phyloP scores from a whole-genome alignment of 106 monocot species.

The Ottelia alismoides region DNA sequence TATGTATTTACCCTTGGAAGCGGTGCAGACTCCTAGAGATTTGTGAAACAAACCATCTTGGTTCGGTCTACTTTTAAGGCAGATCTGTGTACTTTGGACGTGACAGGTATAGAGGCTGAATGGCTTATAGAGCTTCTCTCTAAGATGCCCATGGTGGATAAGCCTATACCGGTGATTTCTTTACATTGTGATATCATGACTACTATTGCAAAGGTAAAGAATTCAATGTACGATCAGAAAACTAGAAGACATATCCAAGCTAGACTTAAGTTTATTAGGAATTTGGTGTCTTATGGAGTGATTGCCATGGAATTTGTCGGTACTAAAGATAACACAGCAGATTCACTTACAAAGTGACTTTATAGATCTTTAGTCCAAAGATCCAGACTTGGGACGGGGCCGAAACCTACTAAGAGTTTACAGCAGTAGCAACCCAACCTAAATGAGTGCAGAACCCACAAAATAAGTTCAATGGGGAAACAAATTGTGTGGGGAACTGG shows the following conservation, averaged over 20 bases:
- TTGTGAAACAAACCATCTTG: not conserved
- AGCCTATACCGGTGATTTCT: not conserved
- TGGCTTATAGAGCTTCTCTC: not conserved
- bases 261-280: conserved; percentile 2
- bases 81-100: conserved; percentile 3
- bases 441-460: not conserved
- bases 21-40: not conserved
- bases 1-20: not conserved
- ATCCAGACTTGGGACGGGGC: not conserved
- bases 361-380: not conserved
- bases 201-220: conserved; percentile 3
- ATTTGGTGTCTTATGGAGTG: not conserved
- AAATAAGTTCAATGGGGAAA: conserved; percentile 1
- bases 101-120: not conserved
- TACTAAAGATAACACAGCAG: not conserved
- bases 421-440: not conserved
- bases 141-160: not conserved
- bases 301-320: not conserved
- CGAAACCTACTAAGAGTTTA: not conserved
- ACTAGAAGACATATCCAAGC: not conserved
- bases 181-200: conserved; percentile 5
- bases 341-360: not conserved
- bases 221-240: not conserved
- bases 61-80: conserved; percentile 6
- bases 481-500: not conserved